phyloP scores from a whole-genome alignment of 1,284 basidiomycete species.

The Crocinoboletus sp. region DNA sequence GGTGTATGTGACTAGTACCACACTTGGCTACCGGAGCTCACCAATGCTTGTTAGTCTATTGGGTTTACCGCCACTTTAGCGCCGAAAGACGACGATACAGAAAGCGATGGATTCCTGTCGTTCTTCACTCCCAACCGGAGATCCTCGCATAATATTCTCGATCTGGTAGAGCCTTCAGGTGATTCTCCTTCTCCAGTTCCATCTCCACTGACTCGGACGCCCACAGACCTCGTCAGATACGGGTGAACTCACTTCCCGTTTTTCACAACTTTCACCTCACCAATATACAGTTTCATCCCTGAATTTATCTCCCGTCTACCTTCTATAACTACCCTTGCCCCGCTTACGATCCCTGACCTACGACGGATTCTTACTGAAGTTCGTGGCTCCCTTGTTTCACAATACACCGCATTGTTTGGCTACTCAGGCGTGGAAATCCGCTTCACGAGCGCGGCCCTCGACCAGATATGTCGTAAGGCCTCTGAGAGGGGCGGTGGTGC shows the following conservation, averaged over 20 bases:
- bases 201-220: conserved; percentile 3
- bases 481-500: conserved; percentile 84
- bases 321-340: conserved; percentile 77
- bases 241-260: conserved; percentile 46
- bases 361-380: conserved; percentile 91
- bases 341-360: conserved; percentile 71
- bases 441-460: conserved; percentile 70
- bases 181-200: conserved; percentile 12
- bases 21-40: background rate
- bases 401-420: conserved; percentile 81
- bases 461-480: conserved; percentile 78
- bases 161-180: conserved; percentile 67
- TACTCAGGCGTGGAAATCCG: conserved; percentile 79
- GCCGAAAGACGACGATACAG: conserved; percentile 35
- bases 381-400: conserved; percentile 84
- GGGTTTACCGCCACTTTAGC: conserved; percentile 77
- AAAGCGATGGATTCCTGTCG: conserved; percentile 38
- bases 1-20: conserved; percentile 54
- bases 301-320: conserved; percentile 93
- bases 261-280: conserved; percentile 8
- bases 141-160: conserved; percentile 46
- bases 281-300: conserved; percentile 70
- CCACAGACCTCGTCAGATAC: conserved; percentile 75
- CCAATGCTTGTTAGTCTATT: conserved; percentile 57
- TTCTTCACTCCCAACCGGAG: conserved; percentile 74